These are phyloP conservation scores for Chytriomyces hyalinus DNA, from an alignment of 192 early-diverging fungal genomes.

Conservation along the genomic window DNA sequence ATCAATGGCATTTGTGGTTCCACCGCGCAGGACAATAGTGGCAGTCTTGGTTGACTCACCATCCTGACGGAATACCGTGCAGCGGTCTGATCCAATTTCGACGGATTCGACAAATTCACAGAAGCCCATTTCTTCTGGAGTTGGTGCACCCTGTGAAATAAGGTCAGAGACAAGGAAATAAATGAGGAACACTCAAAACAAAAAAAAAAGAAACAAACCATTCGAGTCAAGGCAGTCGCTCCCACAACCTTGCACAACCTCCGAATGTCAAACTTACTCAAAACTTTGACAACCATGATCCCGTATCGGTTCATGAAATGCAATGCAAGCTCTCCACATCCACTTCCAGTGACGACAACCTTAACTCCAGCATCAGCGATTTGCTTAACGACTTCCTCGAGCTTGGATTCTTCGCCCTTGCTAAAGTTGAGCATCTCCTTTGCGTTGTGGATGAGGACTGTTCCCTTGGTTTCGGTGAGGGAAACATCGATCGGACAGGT, in stretches of 20 bases:
- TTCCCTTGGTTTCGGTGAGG: conserved; percentile 98
- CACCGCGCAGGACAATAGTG: conserved; percentile 95
- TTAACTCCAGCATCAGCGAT: conserved; percentile 89
- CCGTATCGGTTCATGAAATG: conserved; percentile 93
- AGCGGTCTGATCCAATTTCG: conserved; percentile 96
- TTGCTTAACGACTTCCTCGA: conserved; percentile 86
- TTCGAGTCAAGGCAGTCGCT: conserved; percentile 88
- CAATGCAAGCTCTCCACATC: conserved; percentile 90
- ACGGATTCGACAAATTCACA: conserved; percentile 96
- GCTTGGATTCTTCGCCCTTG: conserved; percentile 91
- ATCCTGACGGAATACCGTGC: conserved; percentile 97
- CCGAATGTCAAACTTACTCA: conserved; percentile 96
- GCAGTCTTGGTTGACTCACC: conserved; percentile 85
- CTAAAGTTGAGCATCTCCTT: conserved; percentile 95
- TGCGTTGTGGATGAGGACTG: conserved; percentile 95
- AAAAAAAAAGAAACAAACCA: conserved; percentile 47
- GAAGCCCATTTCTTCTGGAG: conserved; percentile 95
- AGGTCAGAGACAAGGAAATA: neutral
- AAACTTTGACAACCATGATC: conserved; percentile 87
- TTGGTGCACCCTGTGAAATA: conserved; percentile 72
- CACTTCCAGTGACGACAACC: conserved; percentile 88
- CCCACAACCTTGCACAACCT: conserved; percentile 91
- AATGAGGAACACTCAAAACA: neutral
- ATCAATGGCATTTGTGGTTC: conserved; percentile 93
- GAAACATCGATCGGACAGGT: conserved; percentile 90